These are phyloP conservation scores for Harringtonia lauricola DNA, from an alignment of 2,329 filamentous ascomycete genomes.

Conservation along the genomic window DNA sequence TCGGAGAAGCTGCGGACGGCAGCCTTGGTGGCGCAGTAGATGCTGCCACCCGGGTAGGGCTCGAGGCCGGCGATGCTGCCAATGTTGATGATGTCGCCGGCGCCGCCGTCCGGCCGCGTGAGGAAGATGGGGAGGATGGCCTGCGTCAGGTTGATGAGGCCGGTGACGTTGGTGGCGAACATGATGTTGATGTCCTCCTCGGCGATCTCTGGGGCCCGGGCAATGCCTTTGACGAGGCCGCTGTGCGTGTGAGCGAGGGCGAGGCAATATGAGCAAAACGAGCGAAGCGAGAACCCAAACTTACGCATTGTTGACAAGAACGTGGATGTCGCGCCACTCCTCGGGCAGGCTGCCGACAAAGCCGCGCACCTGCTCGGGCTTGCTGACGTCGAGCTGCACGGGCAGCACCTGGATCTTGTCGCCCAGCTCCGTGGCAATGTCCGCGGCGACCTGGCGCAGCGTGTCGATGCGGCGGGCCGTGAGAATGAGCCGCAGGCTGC, in stretches of 20 bases:
- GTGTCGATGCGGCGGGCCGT: slow-evolving; percentile 79
- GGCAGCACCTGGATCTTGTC: slow-evolving; percentile 79
- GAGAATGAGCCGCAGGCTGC: slow-evolving; percentile 67
- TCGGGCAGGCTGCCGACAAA: slow-evolving; percentile 67
- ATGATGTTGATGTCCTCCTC: slow-evolving; percentile 76
- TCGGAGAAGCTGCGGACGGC: slow-evolving; percentile 81
- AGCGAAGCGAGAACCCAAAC: slow-evolving; percentile 19
- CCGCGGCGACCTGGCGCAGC: slow-evolving; percentile 61
- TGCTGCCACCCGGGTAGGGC: slow-evolving; percentile 72
- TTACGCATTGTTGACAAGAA: slow-evolving; percentile 94
- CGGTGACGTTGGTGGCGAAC: slow-evolving; percentile 89
- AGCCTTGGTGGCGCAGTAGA: slow-evolving; percentile 90
- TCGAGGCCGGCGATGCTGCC: slow-evolving; percentile 87
- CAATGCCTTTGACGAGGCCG: slow-evolving; percentile 81
- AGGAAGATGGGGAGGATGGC: slow-evolving; percentile 76
- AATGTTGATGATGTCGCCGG: slow-evolving; percentile 90
- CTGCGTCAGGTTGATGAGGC: slow-evolving; percentile 94
- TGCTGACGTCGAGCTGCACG: slow-evolving; percentile 79
- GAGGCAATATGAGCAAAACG: neutral
- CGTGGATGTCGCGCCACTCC: slow-evolving; percentile 75
- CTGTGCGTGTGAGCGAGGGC: slow-evolving; percentile 27
- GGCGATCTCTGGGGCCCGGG: slow-evolving; percentile 71
- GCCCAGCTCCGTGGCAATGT: slow-evolving; percentile 69
- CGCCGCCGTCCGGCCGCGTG: slow-evolving; percentile 60
- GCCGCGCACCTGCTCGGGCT: slow-evolving; percentile 57